A percentile compares a stretch with the other conserved stretches of the same genome.
phyloP scores from a whole-genome alignment of 139 green algal species.

The Axilococcus clingmanii region DNA sequence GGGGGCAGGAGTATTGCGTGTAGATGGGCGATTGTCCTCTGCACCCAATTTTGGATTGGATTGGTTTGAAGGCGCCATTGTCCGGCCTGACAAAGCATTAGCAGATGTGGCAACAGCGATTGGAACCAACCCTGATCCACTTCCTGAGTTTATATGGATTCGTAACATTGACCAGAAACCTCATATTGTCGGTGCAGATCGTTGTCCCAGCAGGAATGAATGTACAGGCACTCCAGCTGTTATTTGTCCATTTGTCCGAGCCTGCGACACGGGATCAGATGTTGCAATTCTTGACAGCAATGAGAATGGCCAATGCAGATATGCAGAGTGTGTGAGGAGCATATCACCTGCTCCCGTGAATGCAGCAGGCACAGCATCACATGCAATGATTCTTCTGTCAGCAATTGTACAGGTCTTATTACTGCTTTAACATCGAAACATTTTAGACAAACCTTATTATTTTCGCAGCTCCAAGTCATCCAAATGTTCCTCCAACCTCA shows the following conservation, averaged over 20 bases:
- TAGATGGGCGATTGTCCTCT: slow-evolving; percentile 32
- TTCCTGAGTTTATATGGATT: slow-evolving; percentile 25
- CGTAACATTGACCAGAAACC: slow-evolving; percentile 23
- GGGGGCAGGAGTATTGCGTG: slow-evolving; percentile 2
- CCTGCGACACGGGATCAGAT: slow-evolving; percentile 12
- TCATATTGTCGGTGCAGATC: background rate
- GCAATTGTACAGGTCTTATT: no score
- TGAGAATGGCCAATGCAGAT: slow-evolving; percentile 38
- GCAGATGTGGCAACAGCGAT: slow-evolving; percentile 36
- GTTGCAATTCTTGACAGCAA: no score
- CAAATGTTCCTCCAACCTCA: slow-evolving; percentile 16
- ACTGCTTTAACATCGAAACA: no score
- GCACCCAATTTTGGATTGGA: slow-evolving; percentile 22
- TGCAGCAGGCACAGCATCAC: no score
- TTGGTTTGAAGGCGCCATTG: slow-evolving; percentile 66
- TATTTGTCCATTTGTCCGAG: slow-evolving; percentile 33
- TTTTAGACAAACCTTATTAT: no score
- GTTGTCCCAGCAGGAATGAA: slow-evolving; percentile 7
- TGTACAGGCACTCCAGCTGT: slow-evolving; percentile 8
- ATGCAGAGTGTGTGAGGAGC: no score
- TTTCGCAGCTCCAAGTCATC: no score
- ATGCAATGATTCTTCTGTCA: no score
- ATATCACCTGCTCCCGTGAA: no score
- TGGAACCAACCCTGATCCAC: background rate
- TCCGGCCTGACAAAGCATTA: slow-evolving; percentile 49